A percentile compares a stretch with the other conserved stretches of the same genome.
Evolutionary conservation across 148 eudicot genomes (phyloP).

Genomic region (Polygonum aviculare): DNA sequence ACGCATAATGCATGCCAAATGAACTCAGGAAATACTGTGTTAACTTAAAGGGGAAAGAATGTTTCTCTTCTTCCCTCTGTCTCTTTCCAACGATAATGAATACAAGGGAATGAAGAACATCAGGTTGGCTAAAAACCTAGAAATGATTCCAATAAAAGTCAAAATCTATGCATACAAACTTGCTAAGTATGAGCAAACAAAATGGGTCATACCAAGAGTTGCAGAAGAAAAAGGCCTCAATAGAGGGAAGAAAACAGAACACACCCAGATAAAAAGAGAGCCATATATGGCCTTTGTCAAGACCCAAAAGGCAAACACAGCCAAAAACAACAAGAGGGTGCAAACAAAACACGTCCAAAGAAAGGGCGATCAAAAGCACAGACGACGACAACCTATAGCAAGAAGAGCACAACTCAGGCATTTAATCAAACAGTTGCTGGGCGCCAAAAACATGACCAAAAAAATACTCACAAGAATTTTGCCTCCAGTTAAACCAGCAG

Average conservation of each 20-base stretch:
- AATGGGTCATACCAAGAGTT: neutral
- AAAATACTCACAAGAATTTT: neutral
- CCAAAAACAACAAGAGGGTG: neutral
- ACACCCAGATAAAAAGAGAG: neutral
- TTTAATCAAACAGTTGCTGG: neutral
- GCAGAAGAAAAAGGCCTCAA: neutral
- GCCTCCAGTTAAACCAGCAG: neutral
- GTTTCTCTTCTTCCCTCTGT: neutral
- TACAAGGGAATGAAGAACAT: neutral
- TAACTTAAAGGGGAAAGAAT: neutral
- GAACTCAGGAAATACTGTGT: neutral
- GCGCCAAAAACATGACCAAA: neutral
- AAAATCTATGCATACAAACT: neutral
- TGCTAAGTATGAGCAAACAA: neutral
- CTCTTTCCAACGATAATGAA: neutral
- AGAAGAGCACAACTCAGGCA: neutral
- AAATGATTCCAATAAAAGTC: neutral
- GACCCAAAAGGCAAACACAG: neutral
- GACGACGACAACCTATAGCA: neutral
- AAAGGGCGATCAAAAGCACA: neutral
- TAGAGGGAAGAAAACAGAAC: neutral
- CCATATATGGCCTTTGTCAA: neutral
- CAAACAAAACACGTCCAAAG: slow-evolving; percentile 1
- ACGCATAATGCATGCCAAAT: neutral
- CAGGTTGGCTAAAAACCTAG: neutral